Conservation (phyloP, 2,329 filamentous ascomycete genomes). For the Annulohypoxylon truncatum region DNA sequence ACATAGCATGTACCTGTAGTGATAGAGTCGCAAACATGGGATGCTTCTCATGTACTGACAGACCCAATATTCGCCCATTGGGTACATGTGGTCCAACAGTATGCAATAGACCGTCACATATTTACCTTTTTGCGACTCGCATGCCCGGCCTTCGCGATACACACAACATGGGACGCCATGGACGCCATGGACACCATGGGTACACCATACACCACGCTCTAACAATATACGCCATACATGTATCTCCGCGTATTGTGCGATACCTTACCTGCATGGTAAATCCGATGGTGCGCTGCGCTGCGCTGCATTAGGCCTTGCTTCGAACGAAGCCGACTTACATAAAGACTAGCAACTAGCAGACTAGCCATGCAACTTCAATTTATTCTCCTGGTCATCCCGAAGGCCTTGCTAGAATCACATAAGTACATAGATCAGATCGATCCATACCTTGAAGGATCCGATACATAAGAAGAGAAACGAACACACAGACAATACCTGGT, state of each 20-base stretch:
- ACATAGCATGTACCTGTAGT: slow-evolving; percentile 10
- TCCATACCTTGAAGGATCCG: slow-evolving; percentile 13
- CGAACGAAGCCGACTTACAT: slow-evolving; percentile 22
- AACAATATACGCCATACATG: slow-evolving; percentile 28
- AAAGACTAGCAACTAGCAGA: slow-evolving; percentile 2
- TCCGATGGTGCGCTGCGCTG: slow-evolving; percentile 34
- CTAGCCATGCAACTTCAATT: slow-evolving; percentile 8
- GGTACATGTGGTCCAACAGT: slow-evolving; percentile 19
- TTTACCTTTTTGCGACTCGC: slow-evolving; percentile 31
- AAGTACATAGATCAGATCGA: slow-evolving; percentile 18
- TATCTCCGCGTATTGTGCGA: slow-evolving; percentile 30
- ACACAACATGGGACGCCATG: slow-evolving; percentile 5
- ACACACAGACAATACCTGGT: slow-evolving; percentile 16
- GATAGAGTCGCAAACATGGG: slow-evolving; percentile 28
- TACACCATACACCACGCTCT: slow-evolving; percentile 4
- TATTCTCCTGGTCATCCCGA: slow-evolving; percentile 16
- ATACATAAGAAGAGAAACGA: slow-evolving; percentile 1
- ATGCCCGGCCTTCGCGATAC: slow-evolving; percentile 20
- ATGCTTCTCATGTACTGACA: slow-evolving; percentile 20
- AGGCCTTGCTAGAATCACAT: background rate
- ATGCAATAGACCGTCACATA: slow-evolving; percentile 30
- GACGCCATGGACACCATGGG: background rate
- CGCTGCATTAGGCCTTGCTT: slow-evolving; percentile 32
- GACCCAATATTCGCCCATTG: slow-evolving; percentile 20
- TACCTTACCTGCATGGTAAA: slow-evolving; percentile 30